phyloP scores from a whole-genome alignment of 1,284 basidiomycete genomes.

The Cronartium ribicola region DNA sequence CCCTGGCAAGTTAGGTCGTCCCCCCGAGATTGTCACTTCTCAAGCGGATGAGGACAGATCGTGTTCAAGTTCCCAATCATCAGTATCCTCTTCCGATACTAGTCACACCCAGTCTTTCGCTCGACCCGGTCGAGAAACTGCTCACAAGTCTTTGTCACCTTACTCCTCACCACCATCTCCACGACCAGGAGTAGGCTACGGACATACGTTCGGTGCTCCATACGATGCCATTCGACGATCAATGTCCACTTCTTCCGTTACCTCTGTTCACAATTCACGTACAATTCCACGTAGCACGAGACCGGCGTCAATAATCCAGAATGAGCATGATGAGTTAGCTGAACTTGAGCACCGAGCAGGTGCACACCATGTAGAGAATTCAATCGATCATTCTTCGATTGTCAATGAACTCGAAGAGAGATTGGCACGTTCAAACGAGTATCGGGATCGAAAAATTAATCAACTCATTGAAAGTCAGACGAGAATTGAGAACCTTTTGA shows the following conservation, averaged over 20 bases:
- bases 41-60: background rate
- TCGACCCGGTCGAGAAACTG: background rate
- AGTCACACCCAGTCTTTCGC: background rate
- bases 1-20: background rate
- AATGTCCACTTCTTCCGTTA: background rate
- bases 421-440: background rate
- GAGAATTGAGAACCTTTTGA: slow-evolving; percentile 2
- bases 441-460: background rate
- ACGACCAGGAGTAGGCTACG: slow-evolving; percentile 1
- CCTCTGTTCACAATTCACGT: background rate
- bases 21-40: background rate
- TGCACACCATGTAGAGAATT: background rate
- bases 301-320: slow-evolving; percentile 38
- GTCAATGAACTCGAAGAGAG: slow-evolving; percentile 6
- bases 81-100: background rate
- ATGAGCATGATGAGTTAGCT: slow-evolving; percentile 22
- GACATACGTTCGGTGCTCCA: background rate
- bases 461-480: background rate
- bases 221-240: background rate
- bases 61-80: background rate
- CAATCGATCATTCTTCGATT: background rate
- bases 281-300: slow-evolving; percentile 12
- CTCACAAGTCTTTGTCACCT: background rate
- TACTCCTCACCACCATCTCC: background rate
- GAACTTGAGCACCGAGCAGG: background rate